These are phyloP conservation scores for Debaryomyces coudertii DNA, from an alignment of 1,139 yeast species.

Conservation along the genomic window DNA sequence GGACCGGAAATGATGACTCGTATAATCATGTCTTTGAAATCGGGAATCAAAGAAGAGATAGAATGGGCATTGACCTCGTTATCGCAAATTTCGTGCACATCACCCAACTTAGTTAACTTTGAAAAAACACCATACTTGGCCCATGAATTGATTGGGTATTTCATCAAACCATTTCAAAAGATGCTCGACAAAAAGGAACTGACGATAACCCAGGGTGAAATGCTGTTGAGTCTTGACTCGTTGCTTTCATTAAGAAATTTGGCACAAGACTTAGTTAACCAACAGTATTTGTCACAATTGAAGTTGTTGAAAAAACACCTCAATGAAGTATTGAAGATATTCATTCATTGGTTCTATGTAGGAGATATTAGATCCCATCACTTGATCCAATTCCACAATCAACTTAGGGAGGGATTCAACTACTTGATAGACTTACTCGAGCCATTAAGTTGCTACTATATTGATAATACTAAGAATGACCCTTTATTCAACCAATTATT, in stretches of 20 bases:
- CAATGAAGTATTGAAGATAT: constrained; percentile 51
- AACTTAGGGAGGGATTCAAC: constrained; percentile 61
- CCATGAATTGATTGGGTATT: constrained; percentile 50
- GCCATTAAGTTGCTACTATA: constrained; percentile 78
- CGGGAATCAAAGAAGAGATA: constrained; percentile 61
- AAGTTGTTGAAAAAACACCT: constrained; percentile 50
- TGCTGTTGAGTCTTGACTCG: constrained; percentile 57
- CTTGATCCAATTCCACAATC: constrained; percentile 37
- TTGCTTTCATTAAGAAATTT: constrained; percentile 76
- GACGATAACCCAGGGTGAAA: constrained; percentile 35
- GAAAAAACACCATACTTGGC: constrained; percentile 54
- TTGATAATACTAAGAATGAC: constrained; percentile 70
- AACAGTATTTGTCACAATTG: constrained; percentile 71
- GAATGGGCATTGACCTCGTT: constrained; percentile 68
- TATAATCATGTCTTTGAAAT: constrained; percentile 63
- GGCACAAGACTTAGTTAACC: constrained; percentile 80
- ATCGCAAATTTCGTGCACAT: constrained; percentile 56
- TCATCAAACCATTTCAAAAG: constrained; percentile 35
- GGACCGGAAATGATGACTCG: constrained; percentile 63
- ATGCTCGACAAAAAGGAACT: constrained; percentile 29
- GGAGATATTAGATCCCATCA: constrained; percentile 19
- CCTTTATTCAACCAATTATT: constrained; percentile 57
- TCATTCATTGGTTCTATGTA: constrained; percentile 43
- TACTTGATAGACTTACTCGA: constrained; percentile 83
- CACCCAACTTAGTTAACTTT: constrained; percentile 52